Evolutionary conservation across 176 grass and related monocot species (phyloP).

Genomic region (Bromus sterilis): DNA sequence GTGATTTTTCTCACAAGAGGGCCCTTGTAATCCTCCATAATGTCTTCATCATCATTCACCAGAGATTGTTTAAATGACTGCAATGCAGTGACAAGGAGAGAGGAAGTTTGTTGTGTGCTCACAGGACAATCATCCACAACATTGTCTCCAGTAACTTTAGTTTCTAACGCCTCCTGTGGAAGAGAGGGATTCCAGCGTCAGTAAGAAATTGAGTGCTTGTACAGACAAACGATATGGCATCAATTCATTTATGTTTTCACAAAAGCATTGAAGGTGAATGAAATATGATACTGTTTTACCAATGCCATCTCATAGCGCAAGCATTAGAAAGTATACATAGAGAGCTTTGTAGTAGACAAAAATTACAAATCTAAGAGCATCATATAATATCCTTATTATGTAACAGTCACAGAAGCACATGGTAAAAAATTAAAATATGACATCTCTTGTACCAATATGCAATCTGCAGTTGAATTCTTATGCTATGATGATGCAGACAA

Average conservation of each 20-base stretch:
- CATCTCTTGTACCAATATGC: neutral
- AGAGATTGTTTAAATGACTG: neutral
- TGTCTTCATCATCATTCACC: neutral
- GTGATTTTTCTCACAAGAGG: neutral
- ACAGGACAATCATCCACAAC: neutral
- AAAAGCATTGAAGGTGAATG: neutral
- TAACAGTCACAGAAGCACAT: neutral
- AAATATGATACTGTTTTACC: neutral
- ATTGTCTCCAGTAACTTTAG: neutral
- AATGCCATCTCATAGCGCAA: neutral
- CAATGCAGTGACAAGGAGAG: neutral
- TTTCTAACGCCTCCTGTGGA: neutral
- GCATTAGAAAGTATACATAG: neutral
- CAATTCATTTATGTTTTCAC: neutral
- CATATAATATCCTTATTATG: neutral
- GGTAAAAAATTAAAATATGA: neutral
- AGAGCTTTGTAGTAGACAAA: neutral
- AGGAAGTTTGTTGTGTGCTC: neutral
- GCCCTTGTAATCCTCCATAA: neutral
- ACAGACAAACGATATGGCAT: neutral
- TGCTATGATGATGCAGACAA: neutral
- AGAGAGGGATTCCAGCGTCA: neutral
- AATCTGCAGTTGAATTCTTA: neutral
- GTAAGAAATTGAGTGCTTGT: neutral
- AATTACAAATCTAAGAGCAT: neutral